These are phyloP conservation scores for Physaria fendleri DNA, from an alignment of 345 rosid genomes.

Conservation along the genomic window DNA sequence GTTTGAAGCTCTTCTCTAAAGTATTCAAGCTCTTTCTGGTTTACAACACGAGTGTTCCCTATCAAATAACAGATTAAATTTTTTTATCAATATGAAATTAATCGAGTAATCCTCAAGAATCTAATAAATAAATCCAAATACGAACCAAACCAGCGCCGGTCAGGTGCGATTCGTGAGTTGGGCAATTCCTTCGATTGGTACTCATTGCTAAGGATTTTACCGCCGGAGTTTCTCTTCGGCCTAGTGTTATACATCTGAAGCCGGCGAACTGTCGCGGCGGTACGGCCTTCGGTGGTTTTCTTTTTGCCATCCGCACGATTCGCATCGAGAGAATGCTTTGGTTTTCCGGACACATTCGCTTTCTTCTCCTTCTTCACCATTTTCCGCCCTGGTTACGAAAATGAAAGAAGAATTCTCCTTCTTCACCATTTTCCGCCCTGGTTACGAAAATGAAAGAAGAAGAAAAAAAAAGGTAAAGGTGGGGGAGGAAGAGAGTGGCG, in stretches of 20 bases:
- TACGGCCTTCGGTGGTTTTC: conserved; percentile 36
- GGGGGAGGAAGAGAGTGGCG: too few species aligned
- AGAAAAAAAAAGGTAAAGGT: too few species aligned
- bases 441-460: too few species aligned
- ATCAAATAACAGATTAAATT: not conserved
- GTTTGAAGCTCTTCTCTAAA: conserved; percentile 67
- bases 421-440: too few species aligned
- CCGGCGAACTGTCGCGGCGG: conserved; percentile 74
- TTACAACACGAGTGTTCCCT: conserved; percentile 76
- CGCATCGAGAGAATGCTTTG: conserved; percentile 86
- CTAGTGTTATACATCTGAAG: conserved; percentile 77
- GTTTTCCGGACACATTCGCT: conserved; percentile 72
- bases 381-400: too few species aligned
- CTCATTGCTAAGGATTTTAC: conserved; percentile 58
- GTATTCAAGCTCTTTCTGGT: conserved; percentile 69
- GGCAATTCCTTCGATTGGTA: conserved; percentile 77
- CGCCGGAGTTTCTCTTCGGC: conserved; percentile 51
- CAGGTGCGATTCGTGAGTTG: conserved; percentile 68
- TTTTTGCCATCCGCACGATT: conserved; percentile 57
- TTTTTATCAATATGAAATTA: not conserved
- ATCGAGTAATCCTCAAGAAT: not conserved
- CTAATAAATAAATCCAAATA: not conserved
- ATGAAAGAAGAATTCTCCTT: too few species aligned
- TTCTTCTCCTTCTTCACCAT: conserved; percentile 62
- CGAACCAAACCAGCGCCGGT: conserved; percentile 86